These are phyloP conservation scores for Nakazawaea laoshanensis DNA, from an alignment of 805 yeast genomes.

Conservation along the genomic window DNA sequence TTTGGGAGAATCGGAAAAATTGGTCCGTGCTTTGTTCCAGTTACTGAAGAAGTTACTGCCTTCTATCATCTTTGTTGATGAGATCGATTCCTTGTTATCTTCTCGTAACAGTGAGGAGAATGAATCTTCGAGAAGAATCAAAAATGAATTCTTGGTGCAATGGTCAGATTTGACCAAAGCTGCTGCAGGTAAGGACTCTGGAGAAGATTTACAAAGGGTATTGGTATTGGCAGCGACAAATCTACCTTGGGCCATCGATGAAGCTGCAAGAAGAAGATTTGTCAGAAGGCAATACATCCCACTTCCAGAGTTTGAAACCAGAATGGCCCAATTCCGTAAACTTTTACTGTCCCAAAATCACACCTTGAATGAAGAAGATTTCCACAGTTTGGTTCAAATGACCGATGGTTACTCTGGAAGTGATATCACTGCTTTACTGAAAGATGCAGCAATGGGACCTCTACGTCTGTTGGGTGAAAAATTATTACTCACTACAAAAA, in stretches of 20 bases:
- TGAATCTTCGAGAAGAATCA: conserved; percentile 83
- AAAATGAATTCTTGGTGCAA: conserved; percentile 87
- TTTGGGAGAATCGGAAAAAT: conserved; percentile 89
- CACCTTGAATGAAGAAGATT: conserved; percentile 56
- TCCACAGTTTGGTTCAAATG: conserved; percentile 46
- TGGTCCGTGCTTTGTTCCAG: conserved; percentile 81
- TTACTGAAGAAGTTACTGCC: conserved; percentile 85
- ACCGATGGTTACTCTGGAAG: conserved; percentile 89
- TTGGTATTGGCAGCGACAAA: conserved; percentile 92
- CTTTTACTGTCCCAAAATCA: conserved; percentile 67
- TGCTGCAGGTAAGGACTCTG: conserved; percentile 60
- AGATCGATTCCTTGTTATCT: conserved; percentile 84
- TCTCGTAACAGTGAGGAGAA: conserved; percentile 65
- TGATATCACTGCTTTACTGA: conserved; percentile 87
- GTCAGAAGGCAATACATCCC: conserved; percentile 91
- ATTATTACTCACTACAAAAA: conserved; percentile 58
- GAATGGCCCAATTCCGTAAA: conserved; percentile 61
- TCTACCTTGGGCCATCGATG: conserved; percentile 95
- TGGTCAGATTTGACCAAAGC: conserved; percentile 92
- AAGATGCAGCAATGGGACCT: conserved; percentile 98
- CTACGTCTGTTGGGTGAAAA: conserved; percentile 83
- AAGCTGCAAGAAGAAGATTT: conserved; percentile 91
- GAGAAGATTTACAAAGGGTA: conserved; percentile 56
- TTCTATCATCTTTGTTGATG: conserved; percentile 90
- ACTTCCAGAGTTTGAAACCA: conserved; percentile 79